phyloP scores from a whole-genome alignment of 495 filamentous ascomycete species.

The Aspergillus sparsus region DNA sequence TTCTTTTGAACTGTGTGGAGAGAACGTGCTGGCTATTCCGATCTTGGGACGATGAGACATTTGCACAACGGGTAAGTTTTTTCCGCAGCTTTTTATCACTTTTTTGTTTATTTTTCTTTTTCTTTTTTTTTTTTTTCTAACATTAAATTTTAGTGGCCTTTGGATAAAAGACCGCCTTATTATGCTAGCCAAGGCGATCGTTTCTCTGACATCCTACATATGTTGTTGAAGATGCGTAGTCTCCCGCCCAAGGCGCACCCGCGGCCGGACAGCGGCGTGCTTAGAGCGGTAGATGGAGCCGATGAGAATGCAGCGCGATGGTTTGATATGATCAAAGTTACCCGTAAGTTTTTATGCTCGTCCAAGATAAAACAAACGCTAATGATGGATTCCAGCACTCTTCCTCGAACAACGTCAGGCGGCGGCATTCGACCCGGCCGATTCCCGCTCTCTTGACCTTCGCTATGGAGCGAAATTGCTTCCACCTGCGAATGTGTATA shows the following conservation, averaged over 20 bases:
- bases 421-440: constrained; percentile 58
- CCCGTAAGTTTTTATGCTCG: constrained; percentile 48
- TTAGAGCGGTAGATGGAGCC: constrained; percentile 54
- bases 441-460: constrained; percentile 69
- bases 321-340: constrained; percentile 61
- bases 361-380: background rate
- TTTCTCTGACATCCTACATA: constrained; percentile 70
- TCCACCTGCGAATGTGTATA: constrained; percentile 30
- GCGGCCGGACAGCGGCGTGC: constrained; percentile 52
- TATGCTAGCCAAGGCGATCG: constrained; percentile 71
- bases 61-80: constrained; percentile 38
- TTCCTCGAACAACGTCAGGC: constrained; percentile 49
- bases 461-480: constrained; percentile 64
- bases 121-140: constrained; percentile 4
- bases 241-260: constrained; percentile 62
- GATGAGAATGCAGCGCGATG: constrained; percentile 56
- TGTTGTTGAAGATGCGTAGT: constrained; percentile 73
- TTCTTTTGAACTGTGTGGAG: constrained; percentile 78
- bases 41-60: constrained; percentile 65
- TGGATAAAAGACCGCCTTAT: constrained; percentile 64
- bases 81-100: constrained; percentile 13
- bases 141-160: constrained; percentile 58
- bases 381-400: constrained; percentile 26
- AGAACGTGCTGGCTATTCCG: constrained; percentile 82
- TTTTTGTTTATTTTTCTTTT: background rate